Evolutionary conservation across 2,329 filamentous ascomycete genomes (phyloP).

Genomic region (Aspergillus brunneoviolaceus): DNA sequence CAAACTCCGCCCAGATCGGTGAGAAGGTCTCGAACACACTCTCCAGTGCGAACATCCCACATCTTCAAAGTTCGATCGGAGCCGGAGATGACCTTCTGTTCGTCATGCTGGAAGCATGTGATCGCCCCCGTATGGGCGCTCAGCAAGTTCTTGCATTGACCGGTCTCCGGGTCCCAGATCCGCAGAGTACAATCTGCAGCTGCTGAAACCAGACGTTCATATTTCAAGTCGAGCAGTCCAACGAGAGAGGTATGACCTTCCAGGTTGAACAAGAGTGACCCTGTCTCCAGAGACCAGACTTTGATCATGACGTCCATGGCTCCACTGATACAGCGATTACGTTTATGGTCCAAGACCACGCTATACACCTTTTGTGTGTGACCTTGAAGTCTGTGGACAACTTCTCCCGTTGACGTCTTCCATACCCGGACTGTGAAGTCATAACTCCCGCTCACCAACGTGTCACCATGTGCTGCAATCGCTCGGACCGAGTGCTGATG

Average conservation of each 20-base stretch:
- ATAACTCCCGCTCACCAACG: conserved; percentile 95
- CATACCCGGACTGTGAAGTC: conserved; percentile 94
- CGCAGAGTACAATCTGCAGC: conserved; percentile 92
- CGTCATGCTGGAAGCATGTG: conserved; percentile 97
- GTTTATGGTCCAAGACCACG: conserved; percentile 86
- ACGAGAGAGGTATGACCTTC: conserved; percentile 93
- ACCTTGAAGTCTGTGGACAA: conserved; percentile 77
- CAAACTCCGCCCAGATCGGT: conserved; percentile 95
- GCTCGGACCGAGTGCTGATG: conserved; percentile 93
- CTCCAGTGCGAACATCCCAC: conserved; percentile 93
- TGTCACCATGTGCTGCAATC: conserved; percentile 92
- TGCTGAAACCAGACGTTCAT: conserved; percentile 88
- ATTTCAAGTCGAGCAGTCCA: conserved; percentile 82
- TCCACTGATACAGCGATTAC: conserved; percentile 93
- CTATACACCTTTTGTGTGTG: conserved; percentile 95
- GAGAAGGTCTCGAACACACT: conserved; percentile 88
- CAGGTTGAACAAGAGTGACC: conserved; percentile 79
- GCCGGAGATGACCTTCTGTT: conserved; percentile 92
- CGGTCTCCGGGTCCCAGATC: conserved; percentile 95
- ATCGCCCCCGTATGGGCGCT: conserved; percentile 96
- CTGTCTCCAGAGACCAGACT: conserved; percentile 91
- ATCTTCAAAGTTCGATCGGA: conserved; percentile 96
- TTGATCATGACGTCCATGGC: conserved; percentile 99
- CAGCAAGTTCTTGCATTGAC: conserved; percentile 83
- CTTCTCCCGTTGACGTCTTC: conserved; percentile 94